Conservation (phyloP, 768 basidiomycete genomes). For the Brasilioporus rufonigricans region DNA sequence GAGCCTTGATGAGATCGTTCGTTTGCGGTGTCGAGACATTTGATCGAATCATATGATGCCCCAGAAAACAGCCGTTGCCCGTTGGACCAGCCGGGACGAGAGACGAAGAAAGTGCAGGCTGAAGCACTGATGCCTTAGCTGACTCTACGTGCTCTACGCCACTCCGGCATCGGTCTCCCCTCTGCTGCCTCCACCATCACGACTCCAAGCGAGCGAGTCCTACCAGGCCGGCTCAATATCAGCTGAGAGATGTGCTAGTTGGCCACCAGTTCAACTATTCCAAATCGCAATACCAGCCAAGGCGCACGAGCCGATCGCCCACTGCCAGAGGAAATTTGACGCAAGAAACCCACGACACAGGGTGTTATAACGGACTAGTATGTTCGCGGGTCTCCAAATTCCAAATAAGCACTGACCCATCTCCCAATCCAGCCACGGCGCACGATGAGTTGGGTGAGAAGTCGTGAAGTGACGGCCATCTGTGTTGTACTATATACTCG, state of each 20-base stretch:
- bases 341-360: not conserved
- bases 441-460: not conserved
- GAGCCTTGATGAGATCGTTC: too few species aligned
- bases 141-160: too few species aligned
- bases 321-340: constrained; percentile 6
- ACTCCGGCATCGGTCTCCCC: too few species aligned
- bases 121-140: too few species aligned
- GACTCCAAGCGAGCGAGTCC: constrained; percentile 6
- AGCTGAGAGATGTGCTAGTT: constrained; percentile 2
- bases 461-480: not conserved
- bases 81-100: too few species aligned
- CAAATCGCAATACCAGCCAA: not conserved
- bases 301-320: constrained; percentile 3
- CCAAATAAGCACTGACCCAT: constrained; percentile 1
- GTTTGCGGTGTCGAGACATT: not conserved
- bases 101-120: too few species aligned
- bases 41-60: constrained; percentile 3
- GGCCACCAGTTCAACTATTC: constrained; percentile 4
- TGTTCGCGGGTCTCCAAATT: not conserved
- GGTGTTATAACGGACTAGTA: too few species aligned
- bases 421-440: constrained; percentile 1
- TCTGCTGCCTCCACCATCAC: too few species aligned
- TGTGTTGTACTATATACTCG: not conserved
- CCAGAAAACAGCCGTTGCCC: constrained; percentile 10
- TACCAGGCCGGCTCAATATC: not conserved